These are phyloP conservation scores for Penicillium cosmopolitanum DNA, from an alignment of 495 filamentous ascomycete species.

Conservation along the genomic window DNA sequence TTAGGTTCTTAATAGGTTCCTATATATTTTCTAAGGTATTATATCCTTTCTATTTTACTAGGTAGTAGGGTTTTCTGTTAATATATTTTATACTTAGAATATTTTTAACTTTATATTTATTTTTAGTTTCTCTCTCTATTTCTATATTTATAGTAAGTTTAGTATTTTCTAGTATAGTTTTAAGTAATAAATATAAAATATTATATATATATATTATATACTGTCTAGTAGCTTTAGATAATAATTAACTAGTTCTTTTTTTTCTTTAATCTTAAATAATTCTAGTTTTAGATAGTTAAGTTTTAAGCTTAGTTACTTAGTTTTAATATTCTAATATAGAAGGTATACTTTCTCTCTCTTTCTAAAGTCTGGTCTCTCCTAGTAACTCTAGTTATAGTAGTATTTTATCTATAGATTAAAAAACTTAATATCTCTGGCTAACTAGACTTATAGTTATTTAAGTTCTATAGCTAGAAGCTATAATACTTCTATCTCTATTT, in stretches of 20 bases:
- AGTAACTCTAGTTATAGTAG: not conserved
- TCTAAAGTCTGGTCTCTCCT: slow-evolving; percentile 1
- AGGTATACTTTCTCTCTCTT: slow-evolving; percentile 7
- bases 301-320: slow-evolving; percentile 11
- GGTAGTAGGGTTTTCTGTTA: too few species aligned
- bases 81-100: too few species aligned
- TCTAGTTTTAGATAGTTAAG: slow-evolving; percentile 11
- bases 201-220: slow-evolving; percentile 6
- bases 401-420: not conserved
- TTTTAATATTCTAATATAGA: slow-evolving; percentile 11
- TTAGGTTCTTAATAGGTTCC: too few species aligned
- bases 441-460: not conserved
- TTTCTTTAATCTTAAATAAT: slow-evolving; percentile 18
- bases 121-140: too few species aligned
- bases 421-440: not conserved
- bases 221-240: slow-evolving; percentile 9
- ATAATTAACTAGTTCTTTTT: slow-evolving; percentile 15
- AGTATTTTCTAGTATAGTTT: too few species aligned
- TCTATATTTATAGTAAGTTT: too few species aligned
- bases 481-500: not conserved
- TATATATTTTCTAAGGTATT: too few species aligned
- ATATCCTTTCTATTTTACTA: too few species aligned
- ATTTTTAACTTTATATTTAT: too few species aligned
- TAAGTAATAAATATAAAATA: slow-evolving; percentile 8
- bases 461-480: not conserved